These are phyloP conservation scores for Penicillium roqueforti DNA, from an alignment of 495 filamentous ascomycete genomes.

Conservation along the genomic window DNA sequence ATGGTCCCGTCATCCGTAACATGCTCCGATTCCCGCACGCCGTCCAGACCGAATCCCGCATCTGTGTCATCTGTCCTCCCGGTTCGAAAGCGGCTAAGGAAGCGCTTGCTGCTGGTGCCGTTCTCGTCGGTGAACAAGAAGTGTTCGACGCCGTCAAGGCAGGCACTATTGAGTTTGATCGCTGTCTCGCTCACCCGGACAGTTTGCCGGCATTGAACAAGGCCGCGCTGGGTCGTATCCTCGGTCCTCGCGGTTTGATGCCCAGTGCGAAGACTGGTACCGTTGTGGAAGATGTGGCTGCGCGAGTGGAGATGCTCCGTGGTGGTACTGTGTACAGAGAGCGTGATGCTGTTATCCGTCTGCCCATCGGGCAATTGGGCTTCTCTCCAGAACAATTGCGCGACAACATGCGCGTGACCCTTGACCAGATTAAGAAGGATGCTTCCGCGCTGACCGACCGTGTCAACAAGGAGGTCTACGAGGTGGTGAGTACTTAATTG, in stretches of 20 bases:
- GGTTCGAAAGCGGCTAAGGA: conserved; percentile 63
- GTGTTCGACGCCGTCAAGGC: conserved; percentile 76
- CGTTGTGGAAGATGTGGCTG: conserved; percentile 71
- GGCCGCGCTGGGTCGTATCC: conserved; percentile 68
- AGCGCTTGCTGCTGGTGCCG: conserved; percentile 70
- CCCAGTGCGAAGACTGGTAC: conserved; percentile 82
- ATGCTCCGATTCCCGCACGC: conserved; percentile 85
- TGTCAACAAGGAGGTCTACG: conserved; percentile 75
- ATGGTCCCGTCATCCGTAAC: conserved; percentile 79
- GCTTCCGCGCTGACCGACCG: conserved; percentile 63
- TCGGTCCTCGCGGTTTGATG: conserved; percentile 90
- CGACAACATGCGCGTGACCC: conserved; percentile 76
- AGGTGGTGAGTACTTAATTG: conserved; percentile 60
- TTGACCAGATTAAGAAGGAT: conserved; percentile 74
- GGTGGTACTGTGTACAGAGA: conserved; percentile 87
- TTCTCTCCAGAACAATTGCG: conserved; percentile 84
- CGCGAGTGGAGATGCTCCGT: conserved; percentile 68
- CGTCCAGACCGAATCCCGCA: conserved; percentile 76
- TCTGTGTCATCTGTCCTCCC: conserved; percentile 83
- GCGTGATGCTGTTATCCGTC: conserved; percentile 73
- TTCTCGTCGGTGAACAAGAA: conserved; percentile 76
- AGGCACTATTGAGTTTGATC: conserved; percentile 77
- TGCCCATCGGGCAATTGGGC: conserved; percentile 85
- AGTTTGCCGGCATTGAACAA: conserved; percentile 69
- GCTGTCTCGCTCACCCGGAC: conserved; percentile 80